Evolutionary conservation across 2,329 filamentous ascomycete species (phyloP).

Genomic region (Diaporthe amygdali): DNA sequence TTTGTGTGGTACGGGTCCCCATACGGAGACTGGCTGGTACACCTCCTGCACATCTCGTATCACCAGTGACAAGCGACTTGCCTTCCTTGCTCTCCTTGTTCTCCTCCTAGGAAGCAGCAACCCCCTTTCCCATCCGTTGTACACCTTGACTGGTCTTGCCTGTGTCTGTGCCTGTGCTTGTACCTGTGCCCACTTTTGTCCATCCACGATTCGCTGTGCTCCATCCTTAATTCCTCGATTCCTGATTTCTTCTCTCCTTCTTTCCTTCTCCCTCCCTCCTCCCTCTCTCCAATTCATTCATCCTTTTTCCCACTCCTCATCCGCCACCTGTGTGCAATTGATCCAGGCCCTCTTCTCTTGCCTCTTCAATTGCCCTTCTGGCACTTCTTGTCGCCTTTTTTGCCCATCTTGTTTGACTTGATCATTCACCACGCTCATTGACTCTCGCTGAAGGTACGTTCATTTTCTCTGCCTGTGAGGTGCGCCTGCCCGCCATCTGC

Average conservation of each 20-base stretch:
- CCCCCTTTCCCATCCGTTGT: background rate
- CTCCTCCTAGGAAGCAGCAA: background rate
- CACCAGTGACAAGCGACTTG: background rate
- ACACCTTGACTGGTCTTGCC: background rate
- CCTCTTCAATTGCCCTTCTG: slow-evolving; percentile 21
- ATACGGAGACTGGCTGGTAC: slow-evolving; percentile 1
- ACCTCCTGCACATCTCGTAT: slow-evolving; percentile 15
- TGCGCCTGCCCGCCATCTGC: background rate
- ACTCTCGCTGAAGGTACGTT: slow-evolving; percentile 17
- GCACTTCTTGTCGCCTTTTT: background rate
- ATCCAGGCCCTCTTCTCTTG: slow-evolving; percentile 20
- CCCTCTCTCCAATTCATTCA: slow-evolving; percentile 1
- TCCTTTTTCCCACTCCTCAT: slow-evolving; percentile 5
- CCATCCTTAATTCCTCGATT: slow-evolving; percentile 1
- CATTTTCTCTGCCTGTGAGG: background rate
- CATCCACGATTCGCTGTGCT: background rate
- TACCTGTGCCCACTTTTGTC: slow-evolving; percentile 1
- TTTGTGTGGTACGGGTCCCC: background rate
- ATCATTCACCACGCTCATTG: slow-evolving; percentile 26
- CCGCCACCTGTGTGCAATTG: slow-evolving; percentile 14
- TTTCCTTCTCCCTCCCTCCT: background rate
- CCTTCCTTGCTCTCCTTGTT: background rate
- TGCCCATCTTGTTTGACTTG: slow-evolving; percentile 14
- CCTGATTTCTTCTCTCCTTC: background rate
- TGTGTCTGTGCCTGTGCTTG: too few species aligned